These are phyloP conservation scores for Evansstolkia leycettana DNA, from an alignment of 495 filamentous ascomycete species.

Conservation along the genomic window DNA sequence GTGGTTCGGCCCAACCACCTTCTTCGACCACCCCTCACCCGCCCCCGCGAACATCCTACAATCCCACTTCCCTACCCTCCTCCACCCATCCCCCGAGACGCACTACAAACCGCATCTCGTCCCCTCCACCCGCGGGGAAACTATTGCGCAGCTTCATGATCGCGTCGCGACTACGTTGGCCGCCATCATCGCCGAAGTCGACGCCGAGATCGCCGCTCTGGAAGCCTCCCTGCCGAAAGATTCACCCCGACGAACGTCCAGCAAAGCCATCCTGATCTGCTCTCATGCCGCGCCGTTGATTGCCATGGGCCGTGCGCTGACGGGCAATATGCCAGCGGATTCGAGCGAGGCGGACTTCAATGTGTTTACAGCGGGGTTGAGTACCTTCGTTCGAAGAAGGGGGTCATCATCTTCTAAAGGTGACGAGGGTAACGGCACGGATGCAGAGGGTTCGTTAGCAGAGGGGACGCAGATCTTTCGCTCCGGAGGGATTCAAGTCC, in stretches of 20 bases:
- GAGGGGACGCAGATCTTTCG: slow-evolving; percentile 16
- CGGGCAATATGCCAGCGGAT: slow-evolving; percentile 60
- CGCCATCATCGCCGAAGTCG: slow-evolving; percentile 57
- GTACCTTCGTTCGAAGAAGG: slow-evolving; percentile 38
- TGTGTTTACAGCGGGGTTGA: slow-evolving; percentile 76
- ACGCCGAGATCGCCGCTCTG: slow-evolving; percentile 35
- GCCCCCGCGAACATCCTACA: slow-evolving; percentile 45
- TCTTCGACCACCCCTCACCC: slow-evolving; percentile 74
- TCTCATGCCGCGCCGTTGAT: slow-evolving; percentile 88
- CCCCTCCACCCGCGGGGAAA: slow-evolving; percentile 63
- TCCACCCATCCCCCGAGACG: slow-evolving; percentile 28
- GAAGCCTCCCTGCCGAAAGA: slow-evolving; percentile 15
- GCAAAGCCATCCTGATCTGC: slow-evolving; percentile 62
- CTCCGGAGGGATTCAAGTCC: slow-evolving; percentile 15
- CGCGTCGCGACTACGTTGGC: slow-evolving; percentile 60
- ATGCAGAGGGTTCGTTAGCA: slow-evolving; percentile 11
- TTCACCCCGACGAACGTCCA: slow-evolving; percentile 11
- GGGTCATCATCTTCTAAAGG: slow-evolving; percentile 3
- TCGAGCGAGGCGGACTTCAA: slow-evolving; percentile 62
- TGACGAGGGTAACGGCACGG: slow-evolving; percentile 16
- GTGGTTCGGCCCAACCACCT: slow-evolving; percentile 65
- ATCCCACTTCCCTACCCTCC: slow-evolving; percentile 48
- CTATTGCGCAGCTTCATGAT: slow-evolving; percentile 64
- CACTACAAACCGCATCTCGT: slow-evolving; percentile 45
- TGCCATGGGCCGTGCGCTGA: slow-evolving; percentile 68